Evolutionary conservation across 2,329 filamentous ascomycete genomes (phyloP).

Genomic region (Fusarium verticillioides): DNA sequence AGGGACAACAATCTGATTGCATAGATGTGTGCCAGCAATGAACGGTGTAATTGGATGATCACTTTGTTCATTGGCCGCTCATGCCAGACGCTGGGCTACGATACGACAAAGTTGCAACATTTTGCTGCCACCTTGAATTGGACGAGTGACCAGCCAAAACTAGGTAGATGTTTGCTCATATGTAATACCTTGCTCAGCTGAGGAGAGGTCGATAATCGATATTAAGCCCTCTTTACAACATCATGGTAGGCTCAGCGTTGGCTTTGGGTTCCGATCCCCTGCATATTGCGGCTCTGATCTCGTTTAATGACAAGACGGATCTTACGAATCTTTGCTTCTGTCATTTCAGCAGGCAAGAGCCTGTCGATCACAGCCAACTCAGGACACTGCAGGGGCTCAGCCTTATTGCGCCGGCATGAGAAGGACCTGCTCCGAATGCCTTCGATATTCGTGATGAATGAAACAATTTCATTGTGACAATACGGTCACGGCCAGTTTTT

Average conservation of each 20-base stretch:
- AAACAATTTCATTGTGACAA: not conserved
- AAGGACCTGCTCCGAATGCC: constrained; percentile 2
- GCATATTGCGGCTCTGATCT: constrained; percentile 29
- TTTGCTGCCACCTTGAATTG: not conserved
- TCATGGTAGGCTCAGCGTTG: constrained; percentile 25
- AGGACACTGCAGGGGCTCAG: constrained; percentile 26
- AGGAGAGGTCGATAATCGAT: constrained; percentile 4
- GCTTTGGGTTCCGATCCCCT: constrained; percentile 15
- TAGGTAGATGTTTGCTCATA: not conserved
- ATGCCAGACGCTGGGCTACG: not conserved
- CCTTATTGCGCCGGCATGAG: constrained; percentile 26
- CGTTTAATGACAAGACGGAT: constrained; percentile 6
- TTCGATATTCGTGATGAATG: not conserved
- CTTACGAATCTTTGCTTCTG: constrained; percentile 18
- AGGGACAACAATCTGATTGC: not conserved
- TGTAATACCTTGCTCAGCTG: constrained; percentile 28
- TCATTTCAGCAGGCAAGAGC: constrained; percentile 31
- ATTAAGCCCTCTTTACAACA: not conserved
- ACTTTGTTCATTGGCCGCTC: not conserved
- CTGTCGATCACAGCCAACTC: constrained; percentile 34
- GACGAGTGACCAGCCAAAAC: constrained; percentile 5
- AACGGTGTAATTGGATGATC: not conserved
- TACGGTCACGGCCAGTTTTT: not conserved
- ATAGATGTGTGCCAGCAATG: not conserved
- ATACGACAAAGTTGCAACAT: not conserved